A percentile compares a stretch with the other conserved stretches of the same genome.
Conservation (phyloP, 257 asterid genomes). For the Apocynum venetum region DNA sequence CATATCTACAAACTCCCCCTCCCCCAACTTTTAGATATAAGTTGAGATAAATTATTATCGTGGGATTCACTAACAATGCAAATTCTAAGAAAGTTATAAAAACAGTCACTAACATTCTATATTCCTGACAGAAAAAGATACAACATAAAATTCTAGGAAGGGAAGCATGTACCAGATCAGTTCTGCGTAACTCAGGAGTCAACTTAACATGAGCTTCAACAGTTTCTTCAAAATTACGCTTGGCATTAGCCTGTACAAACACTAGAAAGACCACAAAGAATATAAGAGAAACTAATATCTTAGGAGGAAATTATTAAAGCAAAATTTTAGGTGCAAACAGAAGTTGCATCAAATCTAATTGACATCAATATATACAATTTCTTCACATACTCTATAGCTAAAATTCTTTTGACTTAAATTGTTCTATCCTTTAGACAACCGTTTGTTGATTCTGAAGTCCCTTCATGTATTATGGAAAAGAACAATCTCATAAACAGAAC, state of each 20-base stretch:
- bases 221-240: slow-evolving; percentile 71
- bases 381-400: neutral
- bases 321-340: neutral
- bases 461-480: neutral
- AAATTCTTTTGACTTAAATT: neutral
- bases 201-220: slow-evolving; percentile 88
- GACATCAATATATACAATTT: neutral
- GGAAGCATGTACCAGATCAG: slow-evolving; percentile 69
- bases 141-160: slow-evolving; percentile 7
- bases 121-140: neutral
- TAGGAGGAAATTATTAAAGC: slow-evolving; percentile 15
- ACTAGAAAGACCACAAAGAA: slow-evolving; percentile 39
- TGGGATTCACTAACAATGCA: neutral
- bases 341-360: neutral
- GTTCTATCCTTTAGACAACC: no score
- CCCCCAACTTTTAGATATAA: neutral
- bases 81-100: neutral
- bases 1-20: neutral
- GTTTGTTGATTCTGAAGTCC: no score
- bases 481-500: neutral
- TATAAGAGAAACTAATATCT: slow-evolving; percentile 25
- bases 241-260: slow-evolving; percentile 68
- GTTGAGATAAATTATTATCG: neutral
- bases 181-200: slow-evolving; percentile 86
- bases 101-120: neutral